Evolutionary conservation across 805 yeast species (phyloP).

Genomic region (Pichia sporocuriosa): DNA sequence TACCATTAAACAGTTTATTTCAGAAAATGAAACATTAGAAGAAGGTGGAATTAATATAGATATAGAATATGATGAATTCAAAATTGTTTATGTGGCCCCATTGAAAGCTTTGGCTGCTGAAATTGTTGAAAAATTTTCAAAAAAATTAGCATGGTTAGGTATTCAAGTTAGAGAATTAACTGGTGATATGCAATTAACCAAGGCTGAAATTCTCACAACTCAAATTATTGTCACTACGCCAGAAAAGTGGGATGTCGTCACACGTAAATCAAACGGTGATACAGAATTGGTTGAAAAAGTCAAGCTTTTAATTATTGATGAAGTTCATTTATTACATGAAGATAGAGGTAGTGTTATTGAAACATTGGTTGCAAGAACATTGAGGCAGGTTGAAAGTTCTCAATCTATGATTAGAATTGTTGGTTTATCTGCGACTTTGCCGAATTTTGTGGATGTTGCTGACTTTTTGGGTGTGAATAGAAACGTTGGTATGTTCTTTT

Average conservation of each 20-base stretch:
- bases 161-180: slow-evolving; percentile 82
- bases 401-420: slow-evolving; percentile 92
- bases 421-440: slow-evolving; percentile 90
- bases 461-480: slow-evolving; percentile 90
- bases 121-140: slow-evolving; percentile 82
- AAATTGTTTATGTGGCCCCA: slow-evolving; percentile 89
- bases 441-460: slow-evolving; percentile 88
- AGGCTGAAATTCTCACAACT: slow-evolving; percentile 70
- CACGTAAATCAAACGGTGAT: slow-evolving; percentile 88
- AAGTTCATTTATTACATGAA: slow-evolving; percentile 93
- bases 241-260: slow-evolving; percentile 96
- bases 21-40: slow-evolving; percentile 35
- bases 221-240: slow-evolving; percentile 93
- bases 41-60: slow-evolving; percentile 48
- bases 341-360: slow-evolving; percentile 98
- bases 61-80: slow-evolving; percentile 77
- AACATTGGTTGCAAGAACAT: slow-evolving; percentile 87
- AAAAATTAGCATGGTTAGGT: slow-evolving; percentile 77
- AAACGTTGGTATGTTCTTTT: slow-evolving; percentile 86
- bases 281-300: slow-evolving; percentile 79
- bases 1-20: slow-evolving; percentile 65
- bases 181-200: slow-evolving; percentile 91
- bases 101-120: slow-evolving; percentile 94
- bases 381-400: slow-evolving; percentile 89
- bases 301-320: slow-evolving; percentile 84